Evolutionary conservation across 441 rosid species (phyloP).

Genomic region (Corymbia citriodora): DNA sequence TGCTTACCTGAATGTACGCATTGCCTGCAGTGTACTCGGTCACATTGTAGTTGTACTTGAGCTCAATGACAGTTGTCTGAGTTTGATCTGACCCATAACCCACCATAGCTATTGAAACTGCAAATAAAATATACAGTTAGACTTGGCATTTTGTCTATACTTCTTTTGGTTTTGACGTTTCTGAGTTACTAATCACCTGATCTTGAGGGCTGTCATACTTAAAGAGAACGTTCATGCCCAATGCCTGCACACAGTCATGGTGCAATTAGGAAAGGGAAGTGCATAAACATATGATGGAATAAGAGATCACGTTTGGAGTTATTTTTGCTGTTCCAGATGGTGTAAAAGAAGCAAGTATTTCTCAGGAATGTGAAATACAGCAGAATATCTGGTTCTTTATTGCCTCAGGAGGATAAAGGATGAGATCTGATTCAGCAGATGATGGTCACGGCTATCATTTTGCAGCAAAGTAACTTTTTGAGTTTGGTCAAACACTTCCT

Average conservation of each 20-base stretch:
- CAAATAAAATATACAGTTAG: neutral
- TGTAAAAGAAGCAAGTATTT: neutral
- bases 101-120: slow-evolving; percentile 13
- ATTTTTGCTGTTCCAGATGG: neutral
- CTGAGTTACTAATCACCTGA: neutral
- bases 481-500: neutral
- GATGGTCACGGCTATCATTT: neutral
- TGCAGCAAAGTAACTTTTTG: neutral
- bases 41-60: neutral
- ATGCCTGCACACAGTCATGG: neutral
- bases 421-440: neutral
- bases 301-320: neutral
- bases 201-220: slow-evolving; percentile 4
- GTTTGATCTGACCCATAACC: slow-evolving; percentile 7
- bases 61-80: slow-evolving; percentile 3
- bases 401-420: neutral
- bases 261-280: neutral
- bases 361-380: neutral
- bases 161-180: neutral
- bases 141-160: neutral
- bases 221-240: slow-evolving; percentile 2
- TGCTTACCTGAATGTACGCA: neutral
- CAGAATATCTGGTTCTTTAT: neutral
- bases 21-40: neutral
- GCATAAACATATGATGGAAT: neutral